Conservation (phyloP, 352 stramenopile species). For the Globisporangium abappressorium region DNA sequence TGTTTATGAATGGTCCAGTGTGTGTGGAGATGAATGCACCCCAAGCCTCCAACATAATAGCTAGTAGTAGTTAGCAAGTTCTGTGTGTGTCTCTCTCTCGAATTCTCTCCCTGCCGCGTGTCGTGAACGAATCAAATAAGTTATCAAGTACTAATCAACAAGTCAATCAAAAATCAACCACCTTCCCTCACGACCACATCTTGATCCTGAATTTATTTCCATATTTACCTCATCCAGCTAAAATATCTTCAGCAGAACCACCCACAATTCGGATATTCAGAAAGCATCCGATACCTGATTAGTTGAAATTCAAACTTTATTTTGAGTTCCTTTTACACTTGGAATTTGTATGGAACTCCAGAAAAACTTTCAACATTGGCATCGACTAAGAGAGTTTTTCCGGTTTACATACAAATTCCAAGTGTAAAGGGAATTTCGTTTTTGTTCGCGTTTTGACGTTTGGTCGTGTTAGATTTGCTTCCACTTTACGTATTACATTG, state of each 20-base stretch:
- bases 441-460: too few relatives aligned
- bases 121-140: constrained; percentile 6
- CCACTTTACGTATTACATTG: too few relatives aligned
- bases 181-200: not conserved
- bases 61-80: constrained; percentile 3
- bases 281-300: not conserved
- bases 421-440: too few relatives aligned
- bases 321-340: too few relatives aligned
- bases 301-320: not conserved
- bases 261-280: not conserved
- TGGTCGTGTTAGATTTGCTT: too few relatives aligned
- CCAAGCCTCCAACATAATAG: not conserved
- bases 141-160: constrained; percentile 2
- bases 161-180: not conserved
- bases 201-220: not conserved
- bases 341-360: too few relatives aligned
- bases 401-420: too few relatives aligned
- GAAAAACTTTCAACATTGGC: too few relatives aligned
- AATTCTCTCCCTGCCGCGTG: not conserved
- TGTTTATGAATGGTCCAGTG: constrained; percentile 9
- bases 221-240: too few relatives aligned
- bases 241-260: not conserved
- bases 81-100: not conserved
- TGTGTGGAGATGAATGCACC: not conserved
- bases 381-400: too few relatives aligned